Base-by-base conservation (phyloP, 768 basidiomycete species). In the Tremella fuciformis region DNA sequence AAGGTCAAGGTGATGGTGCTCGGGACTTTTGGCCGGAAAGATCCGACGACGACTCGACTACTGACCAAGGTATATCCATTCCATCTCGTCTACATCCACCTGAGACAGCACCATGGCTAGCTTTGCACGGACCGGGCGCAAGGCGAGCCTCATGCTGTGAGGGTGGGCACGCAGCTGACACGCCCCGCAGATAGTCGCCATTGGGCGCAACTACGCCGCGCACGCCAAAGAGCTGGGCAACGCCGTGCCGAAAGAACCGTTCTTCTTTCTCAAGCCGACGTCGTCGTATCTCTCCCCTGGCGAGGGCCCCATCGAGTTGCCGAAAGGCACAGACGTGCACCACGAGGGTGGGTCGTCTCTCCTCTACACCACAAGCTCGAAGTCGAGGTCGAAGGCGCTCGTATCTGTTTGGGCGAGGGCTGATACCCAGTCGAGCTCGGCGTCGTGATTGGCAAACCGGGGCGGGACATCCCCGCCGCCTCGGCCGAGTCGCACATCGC, bases 231-330 rank as follows among this genome's bases (percentile, higher is more conserved):
- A 99, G 73, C 83, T 98, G 37, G 87, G 86, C 70, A 97, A 97
- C 74, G 80, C 87, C 4, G 79, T 86, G 4, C 93, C 94, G 0
- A 88, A 86, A 74, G 93, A 97, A 73, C 96, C 96, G 0, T 97
- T 99, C 82, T 93, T 97, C 83, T 99, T 99, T 81, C 79, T 98
- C 24, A 99, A 99, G 78, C 96, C 94, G 8, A 98, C 96, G 3
- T 85, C 87, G 13, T 90, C 88, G 72, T 98, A 93, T 71, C 71
- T 97, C 21, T 70, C 80, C 19, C 84, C 84, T 15, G 89, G 88
- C 0, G 68, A 76, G 48, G 91, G 89, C 0, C 82, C 83, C 37
- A 79, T 98, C 18, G 89, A 97, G 79, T 87, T 97, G 37, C 96
- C 96, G 0, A 78, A 73, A 24, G 93, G 93, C 4, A 82, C 93